A percentile compares a stretch with the other conserved stretches of the same genome.
Conservation (phyloP, 768 basidiomycete genomes). For the Auriscalpium orientale region DNA sequence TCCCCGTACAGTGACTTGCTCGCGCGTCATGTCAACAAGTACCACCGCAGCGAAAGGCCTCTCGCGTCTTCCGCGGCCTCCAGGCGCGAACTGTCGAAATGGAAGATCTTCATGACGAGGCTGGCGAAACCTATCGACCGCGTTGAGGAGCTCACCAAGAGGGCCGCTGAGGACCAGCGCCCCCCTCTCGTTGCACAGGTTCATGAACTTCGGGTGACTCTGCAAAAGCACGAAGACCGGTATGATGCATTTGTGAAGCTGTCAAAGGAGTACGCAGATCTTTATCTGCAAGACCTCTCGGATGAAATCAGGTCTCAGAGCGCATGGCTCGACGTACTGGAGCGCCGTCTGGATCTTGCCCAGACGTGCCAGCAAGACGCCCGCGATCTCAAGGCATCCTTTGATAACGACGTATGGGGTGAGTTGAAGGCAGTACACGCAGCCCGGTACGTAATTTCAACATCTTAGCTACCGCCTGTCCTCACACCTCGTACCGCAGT, state of each 20-base stretch:
- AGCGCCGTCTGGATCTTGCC: background rate
- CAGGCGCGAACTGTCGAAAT: background rate
- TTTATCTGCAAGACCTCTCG: background rate
- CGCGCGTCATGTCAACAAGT: constrained; percentile 82
- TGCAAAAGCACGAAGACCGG: background rate
- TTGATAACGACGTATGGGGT: background rate
- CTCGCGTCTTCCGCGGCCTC: constrained; percentile 30
- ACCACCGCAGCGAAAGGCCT: constrained; percentile 71
- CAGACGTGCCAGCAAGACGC: background rate
- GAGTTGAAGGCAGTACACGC: background rate
- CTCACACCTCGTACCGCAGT: too few relatives aligned
- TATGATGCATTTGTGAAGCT: background rate
- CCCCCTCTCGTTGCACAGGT: background rate
- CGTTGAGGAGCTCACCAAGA: background rate
- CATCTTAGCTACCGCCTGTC: too few relatives aligned
- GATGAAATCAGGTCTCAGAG: background rate
- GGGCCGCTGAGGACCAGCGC: background rate
- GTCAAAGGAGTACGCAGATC: background rate
- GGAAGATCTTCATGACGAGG: background rate
- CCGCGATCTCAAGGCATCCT: background rate
- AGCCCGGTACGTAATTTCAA: background rate
- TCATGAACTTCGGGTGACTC: background rate
- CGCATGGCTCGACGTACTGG: background rate
- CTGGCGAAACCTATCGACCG: background rate
- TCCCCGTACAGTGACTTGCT: constrained; percentile 58